Conservation (phyloP, 441 rosid genomes). For the Hura crepitans region DNA sequence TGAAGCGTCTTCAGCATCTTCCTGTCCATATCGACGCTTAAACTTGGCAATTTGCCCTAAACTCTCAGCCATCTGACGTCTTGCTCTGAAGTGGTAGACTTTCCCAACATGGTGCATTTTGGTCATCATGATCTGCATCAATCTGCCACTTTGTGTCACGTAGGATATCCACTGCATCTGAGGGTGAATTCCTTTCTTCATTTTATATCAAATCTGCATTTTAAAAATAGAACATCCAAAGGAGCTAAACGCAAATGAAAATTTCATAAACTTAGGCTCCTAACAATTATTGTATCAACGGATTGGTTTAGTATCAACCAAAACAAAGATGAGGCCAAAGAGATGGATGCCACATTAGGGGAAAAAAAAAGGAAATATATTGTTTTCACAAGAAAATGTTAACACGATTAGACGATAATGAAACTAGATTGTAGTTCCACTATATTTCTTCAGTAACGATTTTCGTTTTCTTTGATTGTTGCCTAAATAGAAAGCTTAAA, state of each 20-base stretch:
- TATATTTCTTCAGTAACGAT: too few species aligned
- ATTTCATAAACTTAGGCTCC: background rate
- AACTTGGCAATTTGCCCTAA: constrained; percentile 82
- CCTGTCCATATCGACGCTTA: constrained; percentile 69
- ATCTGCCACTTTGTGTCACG: constrained; percentile 80
- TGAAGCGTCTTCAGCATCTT: constrained; percentile 39
- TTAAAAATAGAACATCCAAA: background rate
- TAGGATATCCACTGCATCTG: constrained; percentile 93
- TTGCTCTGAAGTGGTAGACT: constrained; percentile 86
- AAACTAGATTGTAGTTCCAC: too few species aligned
- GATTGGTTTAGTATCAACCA: too few species aligned
- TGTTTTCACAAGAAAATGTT: too few species aligned
- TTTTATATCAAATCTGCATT: constrained; percentile 33
- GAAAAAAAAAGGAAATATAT: too few species aligned
- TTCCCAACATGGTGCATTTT: constrained; percentile 73
- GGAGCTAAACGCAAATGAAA: background rate
- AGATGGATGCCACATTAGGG: too few species aligned
- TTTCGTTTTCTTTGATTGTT: too few species aligned
- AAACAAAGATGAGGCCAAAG: too few species aligned
- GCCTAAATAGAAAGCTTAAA: too few species aligned
- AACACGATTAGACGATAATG: too few species aligned
- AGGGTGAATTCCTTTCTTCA: constrained; percentile 93
- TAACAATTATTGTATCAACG: background rate
- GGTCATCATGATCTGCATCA: constrained; percentile 88
- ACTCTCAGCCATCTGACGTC: constrained; percentile 80